A percentile compares a stretch with the other conserved stretches of the same genome.
Conservation (phyloP, 495 filamentous ascomycete species). For the Aspergillus panamensis region DNA sequence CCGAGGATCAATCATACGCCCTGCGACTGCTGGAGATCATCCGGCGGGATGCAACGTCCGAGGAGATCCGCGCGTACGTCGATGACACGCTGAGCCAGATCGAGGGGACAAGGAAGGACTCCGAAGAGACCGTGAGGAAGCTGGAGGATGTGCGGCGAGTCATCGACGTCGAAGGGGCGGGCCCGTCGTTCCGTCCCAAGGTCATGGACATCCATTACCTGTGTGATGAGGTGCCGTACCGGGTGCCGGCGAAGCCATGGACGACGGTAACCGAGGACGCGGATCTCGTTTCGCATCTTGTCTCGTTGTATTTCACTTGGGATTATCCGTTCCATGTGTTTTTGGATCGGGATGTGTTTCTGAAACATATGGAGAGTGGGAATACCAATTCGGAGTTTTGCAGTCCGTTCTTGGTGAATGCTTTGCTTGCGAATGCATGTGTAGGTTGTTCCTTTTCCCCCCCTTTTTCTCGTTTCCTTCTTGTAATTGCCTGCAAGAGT, state of each 20-base stretch:
- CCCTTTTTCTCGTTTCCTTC: background rate
- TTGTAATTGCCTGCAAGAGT: background rate
- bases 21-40: slow-evolving; percentile 36
- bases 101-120: slow-evolving; percentile 12
- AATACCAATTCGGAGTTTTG: slow-evolving; percentile 42
- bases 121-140: slow-evolving; percentile 20
- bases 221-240: slow-evolving; percentile 38
- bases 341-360: slow-evolving; percentile 47
- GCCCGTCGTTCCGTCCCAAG: slow-evolving; percentile 37
- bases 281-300: slow-evolving; percentile 51
- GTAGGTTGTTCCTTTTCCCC: slow-evolving; percentile 28
- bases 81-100: slow-evolving; percentile 30
- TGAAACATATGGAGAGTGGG: slow-evolving; percentile 41
- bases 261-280: slow-evolving; percentile 48
- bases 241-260: slow-evolving; percentile 49
- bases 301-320: slow-evolving; percentile 55
- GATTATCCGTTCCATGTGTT: slow-evolving; percentile 50
- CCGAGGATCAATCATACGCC: slow-evolving; percentile 30
- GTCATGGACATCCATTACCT: slow-evolving; percentile 50
- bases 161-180: slow-evolving; percentile 34
- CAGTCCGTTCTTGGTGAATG: slow-evolving; percentile 53
- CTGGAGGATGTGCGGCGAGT: slow-evolving; percentile 33
- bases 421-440: slow-evolving; percentile 49
- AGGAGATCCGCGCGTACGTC: slow-evolving; percentile 40
- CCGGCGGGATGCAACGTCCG: slow-evolving; percentile 31